Base-by-base conservation (phyloP, 768 basidiomycete species). In the Dioszegia hungarica region DNA sequence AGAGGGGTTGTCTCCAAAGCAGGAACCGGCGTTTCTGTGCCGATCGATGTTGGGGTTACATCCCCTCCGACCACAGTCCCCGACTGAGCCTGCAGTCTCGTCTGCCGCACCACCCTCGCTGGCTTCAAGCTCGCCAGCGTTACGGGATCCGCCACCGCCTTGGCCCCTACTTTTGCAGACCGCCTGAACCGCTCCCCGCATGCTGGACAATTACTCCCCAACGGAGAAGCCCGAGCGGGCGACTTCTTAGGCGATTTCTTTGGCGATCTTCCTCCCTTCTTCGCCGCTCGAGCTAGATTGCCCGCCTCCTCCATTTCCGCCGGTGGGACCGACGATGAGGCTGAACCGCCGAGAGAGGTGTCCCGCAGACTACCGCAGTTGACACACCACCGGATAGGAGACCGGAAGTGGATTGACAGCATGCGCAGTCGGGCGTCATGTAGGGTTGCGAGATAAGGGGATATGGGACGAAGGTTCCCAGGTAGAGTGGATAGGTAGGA, bases 341-440 rank as follows among this genome's bases (percentile, higher is more conserved):
- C 14, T 2, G 33, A n/a, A 34, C 31, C 3, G 33, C 3, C 19
- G 20, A 22, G 19, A 25, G 43, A 34, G 31, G 24, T 54, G 36
- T 44, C 38, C 53, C 29, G 20, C 14, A 34, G 37, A 34, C 31
- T 64, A 2, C 70, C 70, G 52, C 70, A 72, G 4, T 36, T 28
- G 37, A 57, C 28, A 60, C 70, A 72, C 67, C 67, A 66, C 17
- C 57, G 47, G 10, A 19, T 49, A 43, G 25, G 38, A 14, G 52
- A 51, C 43, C 41, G 25, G 40, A 43, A 40, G 4, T 40, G 31
- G 25, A 34, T 49, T 19, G 49, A 54, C 5, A 57, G 28, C 2
- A 72, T 40, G 33, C 63, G 47, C 20, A 67, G 19, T 27, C 70
- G 54, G 14, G 70, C 70, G 6, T 69, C 49, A 34, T 72, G 67